Percentiles rank a stretch among this genome's conserved stretches.
Evolutionary conservation across 148 eudicot species (phyloP).

Genomic region (Spergularia marina): DNA sequence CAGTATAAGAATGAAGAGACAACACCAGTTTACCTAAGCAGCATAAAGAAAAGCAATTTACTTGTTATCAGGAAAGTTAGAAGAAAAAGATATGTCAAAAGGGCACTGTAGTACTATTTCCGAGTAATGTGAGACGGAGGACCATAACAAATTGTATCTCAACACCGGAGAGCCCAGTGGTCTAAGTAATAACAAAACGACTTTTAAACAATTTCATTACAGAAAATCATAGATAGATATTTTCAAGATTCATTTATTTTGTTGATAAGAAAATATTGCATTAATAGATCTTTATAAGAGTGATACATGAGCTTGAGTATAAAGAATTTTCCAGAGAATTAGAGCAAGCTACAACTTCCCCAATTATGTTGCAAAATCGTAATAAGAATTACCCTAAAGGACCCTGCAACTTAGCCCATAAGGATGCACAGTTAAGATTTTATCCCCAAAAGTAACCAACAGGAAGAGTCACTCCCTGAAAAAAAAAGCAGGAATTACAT

Average conservation of each 20-base stretch:
- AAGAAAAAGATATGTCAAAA: not conserved
- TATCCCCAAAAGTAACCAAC: too few relatives aligned
- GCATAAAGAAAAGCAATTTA: not conserved
- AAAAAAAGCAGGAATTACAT: too few relatives aligned
- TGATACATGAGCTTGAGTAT: too few relatives aligned
- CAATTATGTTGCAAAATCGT: too few relatives aligned
- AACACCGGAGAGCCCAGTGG: not conserved
- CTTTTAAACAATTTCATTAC: not conserved
- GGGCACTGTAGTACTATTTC: not conserved
- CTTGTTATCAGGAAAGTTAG: not conserved
- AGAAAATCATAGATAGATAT: not conserved
- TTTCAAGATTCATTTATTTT: not conserved
- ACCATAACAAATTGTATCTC: not conserved
- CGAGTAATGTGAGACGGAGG: not conserved
- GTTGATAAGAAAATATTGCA: too few relatives aligned
- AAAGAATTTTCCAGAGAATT: too few relatives aligned
- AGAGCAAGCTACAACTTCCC: too few relatives aligned
- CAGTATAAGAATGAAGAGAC: slow-evolving; percentile 3
- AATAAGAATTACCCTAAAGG: too few relatives aligned
- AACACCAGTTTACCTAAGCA: not conserved
- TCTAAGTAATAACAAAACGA: not conserved
- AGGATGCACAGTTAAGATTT: too few relatives aligned
- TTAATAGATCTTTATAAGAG: too few relatives aligned
- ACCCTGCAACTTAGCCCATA: too few relatives aligned
- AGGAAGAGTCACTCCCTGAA: too few relatives aligned